Evolutionary conservation across 306 rosid genomes (phyloP).

Genomic region (Rosa rugosa): DNA sequence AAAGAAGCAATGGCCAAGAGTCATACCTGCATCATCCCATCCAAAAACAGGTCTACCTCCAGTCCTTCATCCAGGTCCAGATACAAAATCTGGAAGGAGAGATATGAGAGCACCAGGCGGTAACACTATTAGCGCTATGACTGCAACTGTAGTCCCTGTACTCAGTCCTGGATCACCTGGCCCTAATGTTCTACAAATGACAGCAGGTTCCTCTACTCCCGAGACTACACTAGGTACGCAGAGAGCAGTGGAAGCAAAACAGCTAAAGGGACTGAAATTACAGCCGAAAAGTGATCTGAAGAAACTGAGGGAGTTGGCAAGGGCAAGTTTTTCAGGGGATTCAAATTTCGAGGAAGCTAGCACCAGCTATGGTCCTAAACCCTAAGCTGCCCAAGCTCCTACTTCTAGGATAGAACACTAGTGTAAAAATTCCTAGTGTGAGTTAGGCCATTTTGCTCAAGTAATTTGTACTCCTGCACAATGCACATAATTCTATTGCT

Average conservation of each 20-base stretch:
- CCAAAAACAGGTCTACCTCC: slow-evolving; percentile 33
- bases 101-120: slow-evolving; percentile 25
- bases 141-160: slow-evolving; percentile 63
- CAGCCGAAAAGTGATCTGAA: slow-evolving; percentile 46
- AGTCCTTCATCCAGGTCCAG: slow-evolving; percentile 37
- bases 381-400: background rate
- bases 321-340: slow-evolving; percentile 55
- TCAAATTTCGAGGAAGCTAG: slow-evolving; percentile 44
- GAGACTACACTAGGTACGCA: slow-evolving; percentile 22
- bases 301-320: slow-evolving; percentile 59
- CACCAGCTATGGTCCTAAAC: slow-evolving; percentile 41
- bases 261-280: slow-evolving; percentile 40
- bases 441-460: background rate
- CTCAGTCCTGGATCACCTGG: slow-evolving; percentile 49
- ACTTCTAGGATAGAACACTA: slow-evolving; percentile 1
- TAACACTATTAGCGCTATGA: slow-evolving; percentile 50
- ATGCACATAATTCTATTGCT: background rate
- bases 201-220: slow-evolving; percentile 14
- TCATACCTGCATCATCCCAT: slow-evolving; percentile 30
- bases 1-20: slow-evolving; percentile 46
- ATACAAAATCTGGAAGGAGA: slow-evolving; percentile 39
- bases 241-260: slow-evolving; percentile 43
- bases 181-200: slow-evolving; percentile 26
- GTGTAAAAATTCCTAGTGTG: background rate
- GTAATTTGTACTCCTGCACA: background rate